Base-by-base conservation (phyloP, 2,329 filamentous ascomycete species). In the Ophiostoma montium region DNA sequence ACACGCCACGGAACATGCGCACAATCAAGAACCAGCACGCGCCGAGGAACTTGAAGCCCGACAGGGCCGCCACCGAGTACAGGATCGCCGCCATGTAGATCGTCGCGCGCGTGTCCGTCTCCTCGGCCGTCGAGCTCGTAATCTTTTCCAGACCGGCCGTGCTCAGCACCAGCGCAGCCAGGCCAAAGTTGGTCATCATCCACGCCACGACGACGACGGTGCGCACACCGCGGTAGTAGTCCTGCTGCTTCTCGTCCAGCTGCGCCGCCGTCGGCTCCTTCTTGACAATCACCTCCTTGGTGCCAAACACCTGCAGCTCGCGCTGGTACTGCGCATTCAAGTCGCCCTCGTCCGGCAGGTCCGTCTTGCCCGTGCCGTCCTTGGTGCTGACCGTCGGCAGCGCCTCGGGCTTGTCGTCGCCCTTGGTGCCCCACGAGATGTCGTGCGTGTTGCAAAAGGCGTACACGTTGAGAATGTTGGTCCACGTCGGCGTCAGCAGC, bases 391-490 rank as follows among this genome's bases (percentile, higher is more conserved):
- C 90, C 0, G 82, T 86, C 2, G 87, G 86, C 48, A 95, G 77
- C 61, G 90, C 89, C 58, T 94, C 88, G 7, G 90, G 76, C 65
- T 95, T 95, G 68, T 95, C 90, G 63, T 96, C 92, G 59, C 92
- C 92, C 67, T 96, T 98, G 38, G 92, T 98, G 60, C 89, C 89
- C 89, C 89, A 95, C 4, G 89, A 94, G 57, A 95, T 92, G 62
- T 95, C 89, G 72, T 95, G 89, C 31, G 88, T 95, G 43, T 53
- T 53, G 47, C 52, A 53, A 68, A 98, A 98, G 53, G 90, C 90
- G 67, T 96, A 98, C 50, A 98, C 92, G 71, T 96, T 98, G 59
- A 98, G 80, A 52, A 96, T 89, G 67, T 96, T 98, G 70, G 94
- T 94, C 68, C 95, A 98, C 0, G 89, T 95, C 0, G 92, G 92